Evolutionary conservation across 2,329 filamentous ascomycete species (phyloP), one percentile per base, ranked within the genome.

Genomic region (Apiospora sp.): DNA sequence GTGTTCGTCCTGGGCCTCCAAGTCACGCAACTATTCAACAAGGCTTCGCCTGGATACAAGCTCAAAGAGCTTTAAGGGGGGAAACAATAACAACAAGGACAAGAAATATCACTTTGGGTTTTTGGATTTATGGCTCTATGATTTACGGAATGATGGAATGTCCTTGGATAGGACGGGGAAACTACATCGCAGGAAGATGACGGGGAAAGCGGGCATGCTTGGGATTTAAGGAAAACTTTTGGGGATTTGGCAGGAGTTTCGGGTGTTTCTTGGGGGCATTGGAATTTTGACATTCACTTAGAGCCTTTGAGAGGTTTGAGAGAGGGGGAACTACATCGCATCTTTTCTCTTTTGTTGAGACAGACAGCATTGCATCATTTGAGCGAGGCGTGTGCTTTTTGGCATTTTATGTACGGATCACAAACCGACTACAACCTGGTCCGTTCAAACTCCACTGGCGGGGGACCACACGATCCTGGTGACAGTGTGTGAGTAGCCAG

Each of bases 1-100:
- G 72, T 85, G 43, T 80, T 81, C 13, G 83, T 86, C 16, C 70
- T 80, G 2, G 71, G 74, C n/a, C 69, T 77, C 16, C 71, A 64
- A n/a, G 58, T 41, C 34, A 64, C 58, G 4, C 58, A 41, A 19
- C 54, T 61, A 13, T 64, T 64, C 30, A 34, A 34, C 22, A 64
- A 64, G 58, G 58, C 34, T 3, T 22, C 58, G 58, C 58, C 58
- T 6, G 22, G 10, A 0, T 64, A 64, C 34, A 64, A 64, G 58
- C 30, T 64, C 7, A 64, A 64, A 41, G 58, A 64, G 30, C 58
- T 41, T 14, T 64, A 22, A 64, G 30, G 7, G 5, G 37, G 37
- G 27, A 61, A 22, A 34, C 14, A 1, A 34, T 16, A 22, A 58
- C 44, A 58, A 58, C 37, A 34, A 34, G 2, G 19, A 58, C 14